Percentiles rank a stretch among this genome's conserved stretches.
These are phyloP conservation scores for Globisporangium ultimum DNA, from an alignment of 352 stramenopile species.

Conservation along the genomic window DNA sequence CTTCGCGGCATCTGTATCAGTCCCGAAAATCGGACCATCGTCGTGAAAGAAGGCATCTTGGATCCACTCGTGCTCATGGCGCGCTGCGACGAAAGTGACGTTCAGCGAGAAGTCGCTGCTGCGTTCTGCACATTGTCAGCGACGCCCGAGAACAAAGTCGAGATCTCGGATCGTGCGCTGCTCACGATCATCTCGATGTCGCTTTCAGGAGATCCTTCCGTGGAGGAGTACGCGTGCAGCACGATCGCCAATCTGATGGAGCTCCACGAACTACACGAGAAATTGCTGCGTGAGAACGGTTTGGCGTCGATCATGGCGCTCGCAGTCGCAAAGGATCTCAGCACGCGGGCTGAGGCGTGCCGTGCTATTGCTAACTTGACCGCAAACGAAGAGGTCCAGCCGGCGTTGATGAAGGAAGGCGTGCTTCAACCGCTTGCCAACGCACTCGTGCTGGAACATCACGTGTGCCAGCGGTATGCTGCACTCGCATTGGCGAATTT, in stretches of 20 bases:
- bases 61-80: constrained; percentile 96
- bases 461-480: constrained; percentile 93
- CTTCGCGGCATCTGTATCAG: constrained; percentile 93
- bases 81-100: constrained; percentile 87
- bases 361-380: constrained; percentile 94
- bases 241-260: constrained; percentile 96
- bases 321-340: constrained; percentile 85
- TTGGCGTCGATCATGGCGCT: constrained; percentile 92
- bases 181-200: constrained; percentile 95
- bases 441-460: constrained; percentile 84
- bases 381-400: constrained; percentile 92
- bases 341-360: constrained; percentile 90
- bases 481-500: constrained; percentile 93
- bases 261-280: constrained; percentile 92
- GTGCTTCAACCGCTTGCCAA: constrained; percentile 89
- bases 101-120: constrained; percentile 91
- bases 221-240: constrained; percentile 93
- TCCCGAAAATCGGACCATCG: constrained; percentile 79
- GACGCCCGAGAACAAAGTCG: constrained; percentile 95
- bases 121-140: constrained; percentile 94
- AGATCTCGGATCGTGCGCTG: constrained; percentile 92
- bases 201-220: constrained; percentile 84
- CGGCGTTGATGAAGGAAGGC: constrained; percentile 90
- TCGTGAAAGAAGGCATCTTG: constrained; percentile 94
- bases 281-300: constrained; percentile 93